Conservation (phyloP, 345 rosid genomes). For the Arabis hirsuta region DNA sequence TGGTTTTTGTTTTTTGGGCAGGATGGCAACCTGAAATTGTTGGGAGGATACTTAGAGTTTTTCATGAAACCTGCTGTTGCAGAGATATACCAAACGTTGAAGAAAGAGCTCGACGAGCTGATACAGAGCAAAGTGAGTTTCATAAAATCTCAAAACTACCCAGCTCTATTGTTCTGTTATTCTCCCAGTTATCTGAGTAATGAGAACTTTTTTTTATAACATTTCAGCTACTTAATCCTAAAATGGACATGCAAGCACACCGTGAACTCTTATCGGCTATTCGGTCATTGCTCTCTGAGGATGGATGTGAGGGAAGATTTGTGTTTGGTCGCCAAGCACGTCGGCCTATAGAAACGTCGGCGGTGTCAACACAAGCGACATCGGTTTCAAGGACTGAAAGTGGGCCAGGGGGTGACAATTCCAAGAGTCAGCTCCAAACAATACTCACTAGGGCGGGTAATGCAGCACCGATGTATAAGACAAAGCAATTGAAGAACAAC, state of each 20-base stretch:
- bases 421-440: conserved; percentile 92
- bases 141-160: conserved; percentile 27
- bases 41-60: conserved; percentile 90
- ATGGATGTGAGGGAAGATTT: conserved; percentile 72
- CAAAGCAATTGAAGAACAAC: conserved; percentile 70
- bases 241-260: conserved; percentile 57
- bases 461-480: conserved; percentile 70
- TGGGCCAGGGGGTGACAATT: conserved; percentile 90
- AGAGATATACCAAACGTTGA: conserved; percentile 63
- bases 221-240: conserved; percentile 73
- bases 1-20: conserved; percentile 28
- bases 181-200: conserved; percentile 30
- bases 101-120: conserved; percentile 82
- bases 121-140: conserved; percentile 75
- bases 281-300: conserved; percentile 60
- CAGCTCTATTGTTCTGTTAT: conserved; percentile 24
- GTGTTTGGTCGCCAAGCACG: conserved; percentile 68
- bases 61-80: conserved; percentile 74
- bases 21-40: conserved; percentile 94
- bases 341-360: conserved; percentile 42
- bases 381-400: conserved; percentile 59
- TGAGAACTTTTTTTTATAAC: conserved; percentile 3
- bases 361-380: conserved; percentile 44
- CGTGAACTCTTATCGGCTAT: conserved; percentile 68
- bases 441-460: conserved; percentile 80